Percentiles rank a stretch among this genome's conserved stretches.
Evolutionary conservation across 345 rosid genomes (phyloP).

Genomic region (Garcia nutans): DNA sequence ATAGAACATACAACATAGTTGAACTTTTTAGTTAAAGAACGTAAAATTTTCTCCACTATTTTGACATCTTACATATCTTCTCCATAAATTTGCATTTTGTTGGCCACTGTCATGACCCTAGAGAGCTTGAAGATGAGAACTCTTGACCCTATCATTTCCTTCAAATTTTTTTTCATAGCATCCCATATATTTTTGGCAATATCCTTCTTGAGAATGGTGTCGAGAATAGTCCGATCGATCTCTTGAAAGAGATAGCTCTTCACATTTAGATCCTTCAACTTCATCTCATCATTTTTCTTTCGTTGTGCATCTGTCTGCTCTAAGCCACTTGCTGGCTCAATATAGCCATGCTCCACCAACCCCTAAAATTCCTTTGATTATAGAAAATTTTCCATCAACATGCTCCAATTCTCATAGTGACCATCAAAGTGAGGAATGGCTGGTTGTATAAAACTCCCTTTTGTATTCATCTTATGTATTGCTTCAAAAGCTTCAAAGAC

Average conservation of each 20-base stretch:
- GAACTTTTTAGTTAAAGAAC: neutral
- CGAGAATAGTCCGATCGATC: neutral
- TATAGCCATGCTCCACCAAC: neutral
- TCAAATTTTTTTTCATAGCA: neutral
- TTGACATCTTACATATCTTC: too few relatives aligned
- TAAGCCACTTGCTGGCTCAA: neutral
- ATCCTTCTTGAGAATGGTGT: conserved; percentile 9
- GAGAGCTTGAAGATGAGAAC: too few relatives aligned
- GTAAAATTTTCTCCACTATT: too few relatives aligned
- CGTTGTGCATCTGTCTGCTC: neutral
- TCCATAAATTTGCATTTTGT: too few relatives aligned
- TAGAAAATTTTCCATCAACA: conserved; percentile 7
- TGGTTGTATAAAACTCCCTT: neutral
- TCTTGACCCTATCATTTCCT: neutral
- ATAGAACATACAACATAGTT: neutral
- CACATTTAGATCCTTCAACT: neutral
- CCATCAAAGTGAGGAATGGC: neutral
- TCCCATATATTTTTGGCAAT: conserved; percentile 5
- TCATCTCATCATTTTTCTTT: neutral
- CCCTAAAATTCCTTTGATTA: neutral
- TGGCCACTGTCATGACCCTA: too few relatives aligned
- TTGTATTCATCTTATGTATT: neutral
- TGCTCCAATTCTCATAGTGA: conserved; percentile 4
- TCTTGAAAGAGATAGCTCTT: conserved; percentile 9
- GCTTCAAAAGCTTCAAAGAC: conserved; percentile 6